phyloP scores from a whole-genome alignment of 768 basidiomycete species.

The Termitomyces sp. region DNA sequence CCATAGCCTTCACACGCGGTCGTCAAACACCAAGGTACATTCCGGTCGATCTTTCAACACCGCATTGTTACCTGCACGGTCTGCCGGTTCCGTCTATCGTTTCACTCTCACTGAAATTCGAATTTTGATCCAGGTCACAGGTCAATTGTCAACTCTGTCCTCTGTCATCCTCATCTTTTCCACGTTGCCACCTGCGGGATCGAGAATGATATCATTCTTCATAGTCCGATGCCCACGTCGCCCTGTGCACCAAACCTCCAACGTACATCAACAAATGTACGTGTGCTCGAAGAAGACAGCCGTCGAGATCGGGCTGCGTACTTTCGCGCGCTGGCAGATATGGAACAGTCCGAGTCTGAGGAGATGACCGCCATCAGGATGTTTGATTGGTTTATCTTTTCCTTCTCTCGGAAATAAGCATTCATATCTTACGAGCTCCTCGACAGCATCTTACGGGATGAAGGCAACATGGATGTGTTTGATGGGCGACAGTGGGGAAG shows the following conservation, averaged over 20 bases:
- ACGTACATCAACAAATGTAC: slow-evolving; percentile 43
- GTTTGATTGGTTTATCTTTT: slow-evolving; percentile 60
- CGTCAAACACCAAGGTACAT: slow-evolving; percentile 40
- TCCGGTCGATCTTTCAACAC: slow-evolving; percentile 61
- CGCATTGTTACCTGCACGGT: slow-evolving; percentile 61
- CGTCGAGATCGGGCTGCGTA: slow-evolving; percentile 32
- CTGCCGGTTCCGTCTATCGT: neutral
- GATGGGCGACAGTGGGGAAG: slow-evolving; percentile 32
- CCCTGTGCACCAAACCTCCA: slow-evolving; percentile 51
- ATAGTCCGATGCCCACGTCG: slow-evolving; percentile 56
- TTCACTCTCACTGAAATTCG: neutral
- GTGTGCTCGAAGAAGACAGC: slow-evolving; percentile 34
- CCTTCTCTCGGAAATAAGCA: neutral
- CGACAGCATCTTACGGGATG: slow-evolving; percentile 53
- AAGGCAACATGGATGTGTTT: slow-evolving; percentile 59
- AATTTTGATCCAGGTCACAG: slow-evolving; percentile 62
- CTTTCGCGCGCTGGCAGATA: slow-evolving; percentile 29
- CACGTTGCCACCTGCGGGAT: slow-evolving; percentile 70
- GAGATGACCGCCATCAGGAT: slow-evolving; percentile 55
- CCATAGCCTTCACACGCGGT: slow-evolving; percentile 44
- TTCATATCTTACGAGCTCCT: neutral
- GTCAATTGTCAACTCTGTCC: slow-evolving; percentile 72
- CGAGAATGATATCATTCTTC: slow-evolving; percentile 65
- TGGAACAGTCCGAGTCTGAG: slow-evolving; percentile 26
- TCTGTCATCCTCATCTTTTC: slow-evolving; percentile 70